phyloP scores from a whole-genome alignment of 257 asterid genomes.

The Lycium ferocissimum region DNA sequence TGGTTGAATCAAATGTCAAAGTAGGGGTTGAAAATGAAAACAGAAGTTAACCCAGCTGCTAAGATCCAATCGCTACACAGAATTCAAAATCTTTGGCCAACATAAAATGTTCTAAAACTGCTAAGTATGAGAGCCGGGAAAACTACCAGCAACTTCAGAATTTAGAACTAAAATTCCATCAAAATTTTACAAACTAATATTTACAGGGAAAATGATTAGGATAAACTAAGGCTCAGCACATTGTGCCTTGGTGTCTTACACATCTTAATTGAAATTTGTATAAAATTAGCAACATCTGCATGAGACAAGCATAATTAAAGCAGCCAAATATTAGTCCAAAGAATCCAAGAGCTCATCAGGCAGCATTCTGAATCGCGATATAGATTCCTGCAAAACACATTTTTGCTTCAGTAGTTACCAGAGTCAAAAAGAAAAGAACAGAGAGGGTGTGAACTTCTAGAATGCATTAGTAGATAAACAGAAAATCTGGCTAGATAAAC shows the following conservation, averaged over 20 bases:
- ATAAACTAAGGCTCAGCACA: background rate
- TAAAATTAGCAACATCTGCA: background rate
- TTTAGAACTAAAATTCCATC: background rate
- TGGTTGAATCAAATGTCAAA: background rate
- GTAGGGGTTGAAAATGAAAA: background rate
- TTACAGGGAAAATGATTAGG: background rate
- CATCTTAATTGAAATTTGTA: conserved; percentile 14
- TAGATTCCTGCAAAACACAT: conserved; percentile 21
- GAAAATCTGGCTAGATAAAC: background rate
- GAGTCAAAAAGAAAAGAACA: background rate
- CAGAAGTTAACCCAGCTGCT: background rate
- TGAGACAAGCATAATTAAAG: background rate
- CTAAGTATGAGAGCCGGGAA: background rate
- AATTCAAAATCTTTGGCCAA: conserved; percentile 11
- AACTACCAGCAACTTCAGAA: background rate
- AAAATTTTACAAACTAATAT: conserved; percentile 4
- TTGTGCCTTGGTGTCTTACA: background rate
- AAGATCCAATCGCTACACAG: background rate
- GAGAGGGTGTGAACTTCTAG: background rate
- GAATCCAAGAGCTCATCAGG: conserved; percentile 21
- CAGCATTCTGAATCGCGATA: background rate
- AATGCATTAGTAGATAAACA: background rate
- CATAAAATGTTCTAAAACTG: conserved; percentile 7
- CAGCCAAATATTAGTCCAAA: conserved; percentile 1
- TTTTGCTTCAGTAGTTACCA: background rate